Evolutionary conservation across 2,329 filamentous ascomycete species (phyloP), one percentile per base, ranked within the genome.

Genomic region (Apiospora hydei): DNA sequence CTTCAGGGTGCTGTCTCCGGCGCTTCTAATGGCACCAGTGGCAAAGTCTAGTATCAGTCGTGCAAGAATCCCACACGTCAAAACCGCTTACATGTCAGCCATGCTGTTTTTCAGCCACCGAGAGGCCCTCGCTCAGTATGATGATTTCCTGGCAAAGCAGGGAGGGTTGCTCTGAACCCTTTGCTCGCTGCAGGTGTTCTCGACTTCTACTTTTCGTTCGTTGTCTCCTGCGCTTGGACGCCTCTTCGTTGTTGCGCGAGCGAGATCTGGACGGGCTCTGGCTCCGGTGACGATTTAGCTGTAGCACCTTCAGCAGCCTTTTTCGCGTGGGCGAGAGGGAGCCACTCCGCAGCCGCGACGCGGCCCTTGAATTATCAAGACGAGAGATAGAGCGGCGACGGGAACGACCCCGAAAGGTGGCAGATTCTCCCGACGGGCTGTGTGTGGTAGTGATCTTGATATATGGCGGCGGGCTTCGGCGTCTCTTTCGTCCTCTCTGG

Each of bases 241-340:
- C 68, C 43, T 76, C 76, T 26, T 78, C 75, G 7, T 72, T 49
- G 11, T 77, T 74, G 8, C 75, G 74, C 10, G 78, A 80, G n/a
- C 76, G 77, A 26, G 83, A 84, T 49, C 82, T 77, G 30, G 83
- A 84, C 14, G 82, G 83, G 67, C 82, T 82, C 73, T 86, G 85
- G 74, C 84, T 84, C 26, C 85, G 83, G 53, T 84, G 82, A 46
- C 80, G 80, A 43, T 82, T 81, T 6, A 83, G 79, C 18, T 85
- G 80, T 16, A 83, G 78, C 53, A 83, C 82, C 71, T 83, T 81
- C 21, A 85, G 80, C 24, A 86, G 76, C 44, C 83, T 81, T 47
- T 83, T 82, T 71, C 82, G 82, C 41, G 82, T 83, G 16, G 85
- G 84, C 3, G 84, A 85, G 21, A 82, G 72, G 6, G 79, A 82